These are phyloP conservation scores for Craterostigma plantagineum DNA, from an alignment of 257 asterid species.

Conservation along the genomic window DNA sequence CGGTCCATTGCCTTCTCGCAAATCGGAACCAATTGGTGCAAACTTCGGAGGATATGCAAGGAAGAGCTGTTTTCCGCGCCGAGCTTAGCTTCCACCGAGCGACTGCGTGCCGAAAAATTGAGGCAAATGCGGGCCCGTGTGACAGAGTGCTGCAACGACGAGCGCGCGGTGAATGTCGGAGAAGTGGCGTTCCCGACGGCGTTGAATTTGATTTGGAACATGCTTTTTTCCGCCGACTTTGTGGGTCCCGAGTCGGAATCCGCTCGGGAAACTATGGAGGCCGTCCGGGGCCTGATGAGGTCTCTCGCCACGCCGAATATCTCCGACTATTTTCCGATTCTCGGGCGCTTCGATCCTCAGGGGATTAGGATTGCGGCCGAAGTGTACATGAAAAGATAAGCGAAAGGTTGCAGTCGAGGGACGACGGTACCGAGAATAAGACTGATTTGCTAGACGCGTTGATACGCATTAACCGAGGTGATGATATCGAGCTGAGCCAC, in stretches of 20 bases:
- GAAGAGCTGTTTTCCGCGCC: conserved; percentile 16
- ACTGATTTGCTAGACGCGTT: not conserved
- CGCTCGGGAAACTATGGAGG: conserved; percentile 23
- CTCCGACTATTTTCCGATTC: conserved; percentile 10
- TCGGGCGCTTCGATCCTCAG: not conserved
- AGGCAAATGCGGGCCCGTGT: conserved; percentile 14
- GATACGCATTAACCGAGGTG: not conserved
- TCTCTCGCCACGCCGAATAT: conserved; percentile 19
- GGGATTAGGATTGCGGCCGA: not conserved
- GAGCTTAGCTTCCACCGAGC: conserved; percentile 12
- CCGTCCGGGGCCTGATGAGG: conserved; percentile 16
- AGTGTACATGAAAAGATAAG: not conserved
- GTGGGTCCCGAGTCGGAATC: conserved; percentile 19
- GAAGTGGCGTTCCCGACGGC: conserved; percentile 17
- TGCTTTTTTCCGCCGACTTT: conserved; percentile 30
- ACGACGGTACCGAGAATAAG: not conserved
- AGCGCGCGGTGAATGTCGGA: conserved; percentile 17
- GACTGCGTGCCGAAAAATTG: conserved; percentile 13
- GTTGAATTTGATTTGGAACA: conserved; percentile 21
- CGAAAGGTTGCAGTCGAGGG: not conserved
- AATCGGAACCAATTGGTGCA: conserved; percentile 11
- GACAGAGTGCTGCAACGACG: conserved; percentile 8
- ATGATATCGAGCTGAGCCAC: not conserved
- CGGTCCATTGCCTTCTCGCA: conserved; percentile 10
- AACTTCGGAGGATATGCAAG: conserved; percentile 15